Conservation (phyloP, 805 yeast genomes). For the Priceomyces melissophilus region DNA sequence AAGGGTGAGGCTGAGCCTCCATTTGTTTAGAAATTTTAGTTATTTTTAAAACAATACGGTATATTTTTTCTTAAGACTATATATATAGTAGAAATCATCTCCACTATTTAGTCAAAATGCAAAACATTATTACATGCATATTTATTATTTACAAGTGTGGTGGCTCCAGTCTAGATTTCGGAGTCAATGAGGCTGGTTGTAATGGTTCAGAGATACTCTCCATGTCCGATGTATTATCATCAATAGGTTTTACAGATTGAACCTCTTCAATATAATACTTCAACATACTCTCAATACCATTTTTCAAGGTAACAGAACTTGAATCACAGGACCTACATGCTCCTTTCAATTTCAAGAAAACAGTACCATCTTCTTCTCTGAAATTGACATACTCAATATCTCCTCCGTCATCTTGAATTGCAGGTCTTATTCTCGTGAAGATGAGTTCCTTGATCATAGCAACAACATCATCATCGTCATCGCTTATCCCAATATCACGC, state of each 20-base stretch:
- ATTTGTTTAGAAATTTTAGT: too few relatives aligned
- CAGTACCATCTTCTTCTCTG: constrained; percentile 52
- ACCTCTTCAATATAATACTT: constrained; percentile 70
- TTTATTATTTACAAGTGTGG: constrained; percentile 22
- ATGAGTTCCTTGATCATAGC: constrained; percentile 67
- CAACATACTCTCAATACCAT: constrained; percentile 69
- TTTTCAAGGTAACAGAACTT: constrained; percentile 60
- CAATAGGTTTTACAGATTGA: constrained; percentile 50
- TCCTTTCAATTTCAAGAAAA: constrained; percentile 57
- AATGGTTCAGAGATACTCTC: not conserved
- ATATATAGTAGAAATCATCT: too few relatives aligned
- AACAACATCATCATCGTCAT: constrained; percentile 64
- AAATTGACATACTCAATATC: constrained; percentile 65
- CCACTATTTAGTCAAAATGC: too few relatives aligned
- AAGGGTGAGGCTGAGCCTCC: too few relatives aligned
- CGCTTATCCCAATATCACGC: constrained; percentile 43
- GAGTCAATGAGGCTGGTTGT: constrained; percentile 12
- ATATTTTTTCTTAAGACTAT: too few relatives aligned
- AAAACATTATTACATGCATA: too few relatives aligned
- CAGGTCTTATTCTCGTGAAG: constrained; percentile 74
- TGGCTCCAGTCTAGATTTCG: constrained; percentile 26
- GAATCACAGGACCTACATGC: constrained; percentile 74
- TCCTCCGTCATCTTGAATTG: constrained; percentile 97
- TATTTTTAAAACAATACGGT: too few relatives aligned
- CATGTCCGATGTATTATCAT: constrained; percentile 27